phyloP scores from a whole-genome alignment of 2,329 filamentous ascomycete genomes.

The Ophiostoma triangulosporum region DNA sequence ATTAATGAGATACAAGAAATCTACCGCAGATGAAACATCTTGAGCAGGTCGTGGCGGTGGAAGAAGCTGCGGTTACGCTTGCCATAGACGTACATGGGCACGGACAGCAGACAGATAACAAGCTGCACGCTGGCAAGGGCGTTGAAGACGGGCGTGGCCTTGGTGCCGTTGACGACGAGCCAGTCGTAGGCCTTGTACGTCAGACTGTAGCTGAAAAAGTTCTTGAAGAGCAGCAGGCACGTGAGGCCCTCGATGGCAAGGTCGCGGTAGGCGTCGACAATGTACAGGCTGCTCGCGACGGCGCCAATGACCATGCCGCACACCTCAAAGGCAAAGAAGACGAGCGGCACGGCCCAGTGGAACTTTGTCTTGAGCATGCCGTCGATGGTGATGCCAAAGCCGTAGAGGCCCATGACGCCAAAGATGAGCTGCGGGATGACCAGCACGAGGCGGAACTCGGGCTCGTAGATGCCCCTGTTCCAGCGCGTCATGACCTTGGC shows the following conservation, averaged over 20 bases:
- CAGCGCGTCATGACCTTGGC: slow-evolving; percentile 55
- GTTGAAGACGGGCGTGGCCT: slow-evolving; percentile 43
- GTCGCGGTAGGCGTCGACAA: slow-evolving; percentile 83
- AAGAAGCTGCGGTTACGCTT: slow-evolving; percentile 67
- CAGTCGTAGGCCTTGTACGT: slow-evolving; percentile 79
- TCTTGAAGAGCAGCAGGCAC: slow-evolving; percentile 84
- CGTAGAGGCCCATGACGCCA: slow-evolving; percentile 66
- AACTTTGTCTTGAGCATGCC: slow-evolving; percentile 43
- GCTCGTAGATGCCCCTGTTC: slow-evolving; percentile 77
- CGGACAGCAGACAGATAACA: slow-evolving; percentile 56
- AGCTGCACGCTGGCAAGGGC: slow-evolving; percentile 66
- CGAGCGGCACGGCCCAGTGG: slow-evolving; percentile 59
- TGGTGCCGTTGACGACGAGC: slow-evolving; percentile 53
- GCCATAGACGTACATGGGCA: slow-evolving; percentile 67
- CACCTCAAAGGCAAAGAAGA: slow-evolving; percentile 75
- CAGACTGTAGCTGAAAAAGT: slow-evolving; percentile 77
- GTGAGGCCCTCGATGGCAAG: slow-evolving; percentile 82
- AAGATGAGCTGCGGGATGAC: slow-evolving; percentile 72
- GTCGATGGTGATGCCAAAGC: slow-evolving; percentile 63
- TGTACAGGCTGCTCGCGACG: slow-evolving; percentile 72
- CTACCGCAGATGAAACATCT: slow-evolving; percentile 25
- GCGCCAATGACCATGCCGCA: slow-evolving; percentile 87
- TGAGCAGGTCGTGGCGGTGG: slow-evolving; percentile 58
- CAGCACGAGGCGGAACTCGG: slow-evolving; percentile 76
- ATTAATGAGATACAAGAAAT: not conserved